phyloP scores from a whole-genome alignment of 306 rosid genomes.

The Dicorynia guianensis region DNA sequence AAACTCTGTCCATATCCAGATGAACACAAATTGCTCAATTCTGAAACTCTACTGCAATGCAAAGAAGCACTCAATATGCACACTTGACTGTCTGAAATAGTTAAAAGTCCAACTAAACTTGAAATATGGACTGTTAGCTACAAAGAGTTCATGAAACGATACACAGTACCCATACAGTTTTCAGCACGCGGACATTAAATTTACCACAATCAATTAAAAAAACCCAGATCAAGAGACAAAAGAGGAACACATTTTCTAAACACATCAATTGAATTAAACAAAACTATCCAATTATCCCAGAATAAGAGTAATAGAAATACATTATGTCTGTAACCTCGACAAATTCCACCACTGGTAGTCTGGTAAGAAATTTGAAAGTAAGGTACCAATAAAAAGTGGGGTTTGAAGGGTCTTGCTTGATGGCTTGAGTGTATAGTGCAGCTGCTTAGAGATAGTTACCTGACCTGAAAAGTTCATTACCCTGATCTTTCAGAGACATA shows the following conservation, averaged over 20 bases:
- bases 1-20: neutral
- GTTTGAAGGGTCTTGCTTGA: conserved; percentile 88
- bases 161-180: neutral
- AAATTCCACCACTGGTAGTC: too few relatives aligned
- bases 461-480: conserved; percentile 87
- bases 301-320: too few relatives aligned
- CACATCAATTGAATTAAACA: conserved; percentile 1
- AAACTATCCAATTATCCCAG: neutral
- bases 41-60: neutral
- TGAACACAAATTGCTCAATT: neutral
- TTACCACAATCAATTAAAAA: neutral
- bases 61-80: conserved; percentile 12
- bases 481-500: conserved; percentile 80
- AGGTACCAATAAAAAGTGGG: conserved; percentile 86
- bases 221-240: conserved; percentile 32
- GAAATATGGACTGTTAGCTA: neutral
- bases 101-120: conserved; percentile 3
- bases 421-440: conserved; percentile 95
- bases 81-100: conserved; percentile 1
- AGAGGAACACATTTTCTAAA: conserved; percentile 4
- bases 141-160: neutral
- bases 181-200: conserved; percentile 2
- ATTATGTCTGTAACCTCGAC: too few relatives aligned
- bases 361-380: neutral
- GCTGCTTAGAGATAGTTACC: conserved; percentile 96